Percentiles rank a stretch among this genome's conserved stretches.
These are phyloP conservation scores for Apiotrichum laibachii DNA, from an alignment of 1,284 basidiomycete species.

Conservation along the genomic window DNA sequence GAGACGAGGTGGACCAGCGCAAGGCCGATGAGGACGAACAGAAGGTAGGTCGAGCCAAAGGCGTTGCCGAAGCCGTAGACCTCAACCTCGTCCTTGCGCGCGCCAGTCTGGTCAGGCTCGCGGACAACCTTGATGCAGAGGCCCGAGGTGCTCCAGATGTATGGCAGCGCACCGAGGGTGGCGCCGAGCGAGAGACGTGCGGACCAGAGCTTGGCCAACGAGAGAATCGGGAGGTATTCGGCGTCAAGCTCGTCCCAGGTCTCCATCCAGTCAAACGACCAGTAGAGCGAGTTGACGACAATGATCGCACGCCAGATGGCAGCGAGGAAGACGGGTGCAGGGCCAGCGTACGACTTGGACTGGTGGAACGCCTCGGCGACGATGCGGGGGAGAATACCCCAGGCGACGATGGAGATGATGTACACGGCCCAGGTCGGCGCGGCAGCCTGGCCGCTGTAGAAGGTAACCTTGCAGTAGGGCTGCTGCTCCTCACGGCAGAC, in stretches of 20 bases:
- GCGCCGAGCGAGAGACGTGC: conserved; percentile 61
- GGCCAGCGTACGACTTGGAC: conserved; percentile 70
- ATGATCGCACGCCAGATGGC: conserved; percentile 61
- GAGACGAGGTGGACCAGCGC: conserved; percentile 63
- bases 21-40: conserved; percentile 72
- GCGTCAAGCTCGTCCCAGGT: conserved; percentile 43
- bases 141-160: conserved; percentile 68
- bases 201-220: conserved; percentile 60
- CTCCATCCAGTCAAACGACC: conserved; percentile 77
- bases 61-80: conserved; percentile 87
- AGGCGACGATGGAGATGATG: conserved; percentile 59
- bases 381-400: conserved; percentile 59
- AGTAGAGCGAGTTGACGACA: conserved; percentile 62
- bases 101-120: conserved; percentile 39
- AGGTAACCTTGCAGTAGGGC: conserved; percentile 78
- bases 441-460: conserved; percentile 69
- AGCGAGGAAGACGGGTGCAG: conserved; percentile 65
- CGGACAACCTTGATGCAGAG: conserved; percentile 66
- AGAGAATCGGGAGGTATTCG: conserved; percentile 51
- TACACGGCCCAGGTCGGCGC: conserved; percentile 62
- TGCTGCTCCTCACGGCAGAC: conserved; percentile 95
- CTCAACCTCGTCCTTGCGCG: conserved; percentile 57
- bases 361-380: conserved; percentile 63
- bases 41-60: conserved; percentile 78
- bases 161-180: conserved; percentile 58